phyloP scores from a whole-genome alignment of 2,329 filamentous ascomycete genomes.

The Penicillium sp. region DNA sequence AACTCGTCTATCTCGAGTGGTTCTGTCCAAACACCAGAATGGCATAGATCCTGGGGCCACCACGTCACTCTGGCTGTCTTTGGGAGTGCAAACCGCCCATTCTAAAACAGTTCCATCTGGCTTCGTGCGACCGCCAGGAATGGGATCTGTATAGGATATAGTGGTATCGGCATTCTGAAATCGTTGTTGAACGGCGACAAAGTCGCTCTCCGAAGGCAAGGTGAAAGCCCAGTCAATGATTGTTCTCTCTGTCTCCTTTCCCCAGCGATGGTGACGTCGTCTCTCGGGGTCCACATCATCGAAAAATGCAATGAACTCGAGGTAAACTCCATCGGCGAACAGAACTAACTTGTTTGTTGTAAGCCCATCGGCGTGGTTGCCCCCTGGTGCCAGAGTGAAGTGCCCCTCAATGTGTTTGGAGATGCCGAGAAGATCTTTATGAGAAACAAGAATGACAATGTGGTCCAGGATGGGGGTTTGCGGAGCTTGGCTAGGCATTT shows the following conservation, averaged over 20 bases:
- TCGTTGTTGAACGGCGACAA: slow-evolving; percentile 7
- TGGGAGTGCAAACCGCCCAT: not conserved
- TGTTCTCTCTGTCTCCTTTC: slow-evolving; percentile 14
- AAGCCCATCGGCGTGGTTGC: slow-evolving; percentile 18
- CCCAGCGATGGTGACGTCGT: slow-evolving; percentile 19
- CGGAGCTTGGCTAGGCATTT: not conserved
- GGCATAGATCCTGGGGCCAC: not conserved
- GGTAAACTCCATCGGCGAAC: slow-evolving; percentile 14
- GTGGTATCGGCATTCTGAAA: not conserved
- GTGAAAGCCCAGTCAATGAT: slow-evolving; percentile 23
- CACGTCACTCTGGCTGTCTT: not conserved
- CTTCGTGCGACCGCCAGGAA: not conserved
- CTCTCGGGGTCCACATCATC: slow-evolving; percentile 15
- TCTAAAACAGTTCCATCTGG: not conserved
- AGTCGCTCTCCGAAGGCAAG: slow-evolving; percentile 11
- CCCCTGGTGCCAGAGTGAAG: slow-evolving; percentile 17
- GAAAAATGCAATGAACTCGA: slow-evolving; percentile 21
- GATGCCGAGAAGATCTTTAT: not conserved
- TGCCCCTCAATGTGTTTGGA: slow-evolving; percentile 4
- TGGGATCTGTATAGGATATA: not conserved
- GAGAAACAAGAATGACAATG: not conserved
- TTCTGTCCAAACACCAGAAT: not conserved
- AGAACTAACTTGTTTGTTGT: slow-evolving; percentile 21
- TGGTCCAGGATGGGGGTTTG: not conserved
- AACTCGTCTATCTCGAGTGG: not conserved